Base-by-base conservation (phyloP, 345 rosid species). In the Populus ilicifolia region DNA sequence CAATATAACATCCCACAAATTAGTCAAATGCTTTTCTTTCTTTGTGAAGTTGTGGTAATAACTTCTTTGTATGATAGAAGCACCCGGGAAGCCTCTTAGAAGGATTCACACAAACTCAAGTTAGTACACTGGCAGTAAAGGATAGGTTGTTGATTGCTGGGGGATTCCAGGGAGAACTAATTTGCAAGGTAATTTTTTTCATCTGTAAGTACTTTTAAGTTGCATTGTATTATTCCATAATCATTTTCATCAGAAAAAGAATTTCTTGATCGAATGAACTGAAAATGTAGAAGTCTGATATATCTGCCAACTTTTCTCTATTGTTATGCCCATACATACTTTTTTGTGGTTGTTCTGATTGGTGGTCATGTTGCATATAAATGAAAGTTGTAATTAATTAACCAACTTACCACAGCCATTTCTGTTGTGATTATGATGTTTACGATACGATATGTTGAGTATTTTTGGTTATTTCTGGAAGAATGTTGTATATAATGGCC, bases 101-200 rank as follows among this genome's bases (percentile, higher is more conserved):
- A 84, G 89, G 89, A 61, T 87, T 89, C 79, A 80, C 89, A 1
- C 89, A 85, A 79, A 87, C 88, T 5, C 91, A 89, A 85, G 88
- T 89, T 39, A 89, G 91, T 72, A 87, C 91, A 1, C 83, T 89
- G 41, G 86, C 91, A 8, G 91, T 89, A 52, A 70, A 85, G 69
- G 87, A 87, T 70, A 89, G 87, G 7, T 81, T 89, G 80, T 75
- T 89, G 74, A 81, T 89, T 71, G 91, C 91, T 65, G 91, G 91
- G 65, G 91, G 91, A 41, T 87, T 89, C 74, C 89, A 89, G 79
- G 91, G 91, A 44, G 91, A 89, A 80, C 86, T 87, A 72, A 89
- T 89, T 52, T 87, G 88, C 72, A 87, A 89, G 88, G 89, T 85
- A 81, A 70, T 36, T 73, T 38, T 21, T 8, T 77, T 59, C 10